These are phyloP conservation scores for Tuber brumale DNA, from an alignment of 495 filamentous ascomycete species.

Conservation along the genomic window DNA sequence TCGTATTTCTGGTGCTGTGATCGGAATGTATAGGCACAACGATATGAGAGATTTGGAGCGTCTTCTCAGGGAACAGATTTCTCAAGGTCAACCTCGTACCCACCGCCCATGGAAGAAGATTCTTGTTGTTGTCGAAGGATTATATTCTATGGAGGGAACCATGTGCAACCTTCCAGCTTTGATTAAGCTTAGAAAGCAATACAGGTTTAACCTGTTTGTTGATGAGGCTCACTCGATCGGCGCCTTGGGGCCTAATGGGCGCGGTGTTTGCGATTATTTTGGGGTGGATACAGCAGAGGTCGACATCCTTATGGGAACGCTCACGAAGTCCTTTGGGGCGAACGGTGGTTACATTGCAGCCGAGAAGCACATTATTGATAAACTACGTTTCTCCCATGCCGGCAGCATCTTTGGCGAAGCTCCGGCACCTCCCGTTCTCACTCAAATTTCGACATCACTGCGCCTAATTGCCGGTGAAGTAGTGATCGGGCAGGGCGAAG, in stretches of 20 bases:
- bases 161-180: conserved; percentile 93
- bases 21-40: conserved; percentile 95
- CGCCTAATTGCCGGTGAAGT: conserved; percentile 83
- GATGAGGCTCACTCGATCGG: conserved; percentile 97
- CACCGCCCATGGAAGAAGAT: conserved; percentile 99
- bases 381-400: conserved; percentile 76
- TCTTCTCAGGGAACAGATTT: conserved; percentile 80
- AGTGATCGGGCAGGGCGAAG: conserved; percentile 84
- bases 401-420: conserved; percentile 83
- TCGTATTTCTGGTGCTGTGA: conserved; percentile 87
- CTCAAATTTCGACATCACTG: conserved; percentile 78
- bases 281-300: conserved; percentile 78
- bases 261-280: conserved; percentile 97
- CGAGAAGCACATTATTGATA: conserved; percentile 84
- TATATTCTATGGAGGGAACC: conserved; percentile 98
- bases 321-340: conserved; percentile 97
- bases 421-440: conserved; percentile 74
- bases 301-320: conserved; percentile 94
- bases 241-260: conserved; percentile 77
- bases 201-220: conserved; percentile 92
- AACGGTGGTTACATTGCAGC: conserved; percentile 95
- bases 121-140: conserved; percentile 86
- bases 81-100: conserved; percentile 91
- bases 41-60: conserved; percentile 82
- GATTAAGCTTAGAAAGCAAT: conserved; percentile 76